Evolutionary conservation across 257 asterid genomes (phyloP), one percentile per base, ranked within the genome.

Genomic region (Buddleja alternifolia): DNA sequence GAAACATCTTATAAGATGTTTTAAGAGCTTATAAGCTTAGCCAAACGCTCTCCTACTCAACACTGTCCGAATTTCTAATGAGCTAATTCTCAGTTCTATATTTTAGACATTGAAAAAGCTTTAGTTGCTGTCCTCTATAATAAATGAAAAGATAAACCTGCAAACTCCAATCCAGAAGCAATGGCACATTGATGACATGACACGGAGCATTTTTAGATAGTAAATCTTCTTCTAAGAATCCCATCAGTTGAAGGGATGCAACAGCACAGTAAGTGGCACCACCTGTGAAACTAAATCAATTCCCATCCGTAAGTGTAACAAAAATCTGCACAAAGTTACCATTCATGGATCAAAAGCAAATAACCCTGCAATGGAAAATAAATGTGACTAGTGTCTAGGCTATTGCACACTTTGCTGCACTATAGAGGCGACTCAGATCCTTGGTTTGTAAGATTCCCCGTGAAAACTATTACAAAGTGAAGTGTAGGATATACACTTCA

Each of bases 211-310:
- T 69, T 78, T 73, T 75, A 7, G 89, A 77, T 77, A 81, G 68
- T 41, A 77, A 32, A 73, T 83, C 94, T 36, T 90, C 90, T 71
- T 81, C 93, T 29, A 94, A 65, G 79, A 77, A 91, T 64, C 95
- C 99, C 97, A 94, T 91, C 80, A 94, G 87, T 70, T 78, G 85
- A 65, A 94, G 96, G 75, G 97, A 88, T 17, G 99, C 93, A 81
- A 91, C 93, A 66, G 99, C 99, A 79, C 99, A 94, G 69, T 86
- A 94, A 14, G 97, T 94, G 85, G 88, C 99, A 67, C 99, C 99
- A 78, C 99, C 99, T 94, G 97, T 63, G 79, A 84, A 82, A 84
- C 96, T 87, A 90, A 81, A 81, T 79, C 66, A 83, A 79, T 66
- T 77, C 81, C 71, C 77, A 75, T 78, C 85, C 81, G 52, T 86